phyloP scores from a whole-genome alignment of 176 grass and related monocot genomes.

The Secale cereale region DNA sequence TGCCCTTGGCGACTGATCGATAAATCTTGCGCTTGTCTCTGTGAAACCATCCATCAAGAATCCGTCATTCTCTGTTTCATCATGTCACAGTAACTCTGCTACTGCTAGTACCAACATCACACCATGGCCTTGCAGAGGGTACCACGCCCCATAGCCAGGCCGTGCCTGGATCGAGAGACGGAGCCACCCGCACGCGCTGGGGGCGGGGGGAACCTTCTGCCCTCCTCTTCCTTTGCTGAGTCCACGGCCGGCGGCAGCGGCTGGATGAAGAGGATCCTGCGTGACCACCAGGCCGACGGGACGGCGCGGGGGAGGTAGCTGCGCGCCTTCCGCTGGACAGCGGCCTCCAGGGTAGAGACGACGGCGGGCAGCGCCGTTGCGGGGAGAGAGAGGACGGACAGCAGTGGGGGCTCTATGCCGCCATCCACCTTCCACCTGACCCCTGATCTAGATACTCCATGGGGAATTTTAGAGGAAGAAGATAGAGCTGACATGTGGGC shows the following conservation, averaged over 20 bases:
- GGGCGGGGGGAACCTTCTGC: background rate
- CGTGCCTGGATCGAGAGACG: background rate
- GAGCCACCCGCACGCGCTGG: background rate
- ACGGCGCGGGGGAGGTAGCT: conserved; percentile 29
- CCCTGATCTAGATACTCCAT: no score
- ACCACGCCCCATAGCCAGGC: conserved; percentile 1
- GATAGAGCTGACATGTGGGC: no score
- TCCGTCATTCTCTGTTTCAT: background rate
- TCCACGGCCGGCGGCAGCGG: background rate
- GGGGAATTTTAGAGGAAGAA: no score
- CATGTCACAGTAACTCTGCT: background rate
- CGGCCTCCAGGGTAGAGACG: conserved; percentile 9
- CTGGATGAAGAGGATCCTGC: background rate
- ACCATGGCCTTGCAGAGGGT: no score
- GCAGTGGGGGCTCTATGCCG: background rate
- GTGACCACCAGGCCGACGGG: conserved; percentile 41
- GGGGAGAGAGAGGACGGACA: conserved; percentile 11
- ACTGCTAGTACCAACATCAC: background rate
- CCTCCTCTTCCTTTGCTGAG: background rate
- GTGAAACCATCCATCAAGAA: background rate
- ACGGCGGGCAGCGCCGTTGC: background rate
- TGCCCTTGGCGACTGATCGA: background rate
- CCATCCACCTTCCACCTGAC: background rate
- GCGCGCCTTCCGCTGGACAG: conserved; percentile 46
- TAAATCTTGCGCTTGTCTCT: background rate